phyloP scores from a whole-genome alignment of 305 asterid species.

The Rubia balearica region DNA sequence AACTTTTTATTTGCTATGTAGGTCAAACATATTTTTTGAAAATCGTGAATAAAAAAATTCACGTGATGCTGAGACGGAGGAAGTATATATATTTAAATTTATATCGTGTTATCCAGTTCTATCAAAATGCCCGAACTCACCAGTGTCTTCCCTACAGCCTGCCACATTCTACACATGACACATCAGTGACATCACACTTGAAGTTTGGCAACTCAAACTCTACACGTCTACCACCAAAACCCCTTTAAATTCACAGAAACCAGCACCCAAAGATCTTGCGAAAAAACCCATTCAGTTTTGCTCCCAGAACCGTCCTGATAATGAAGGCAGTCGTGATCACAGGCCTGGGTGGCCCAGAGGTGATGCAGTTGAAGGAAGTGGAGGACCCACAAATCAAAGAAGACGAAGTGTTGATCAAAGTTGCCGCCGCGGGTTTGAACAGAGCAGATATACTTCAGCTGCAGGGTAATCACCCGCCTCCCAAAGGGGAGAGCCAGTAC shows the following conservation, averaged over 20 bases:
- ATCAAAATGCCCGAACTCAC: too few relatives aligned
- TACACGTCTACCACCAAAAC: neutral
- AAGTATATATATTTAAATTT: too few relatives aligned
- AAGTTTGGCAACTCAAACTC: neutral
- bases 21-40: too few relatives aligned
- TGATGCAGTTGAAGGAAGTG: slow-evolving; percentile 57
- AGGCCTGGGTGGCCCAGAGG: slow-evolving; percentile 68
- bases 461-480: slow-evolving; percentile 63
- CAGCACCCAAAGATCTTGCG: neutral
- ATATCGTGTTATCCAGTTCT: too few relatives aligned
- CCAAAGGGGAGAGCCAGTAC: slow-evolving; percentile 59
- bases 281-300: neutral
- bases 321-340: slow-evolving; percentile 90
- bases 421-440: slow-evolving; percentile 83
- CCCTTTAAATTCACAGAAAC: neutral
- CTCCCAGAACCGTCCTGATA: neutral
- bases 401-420: slow-evolving; percentile 60
- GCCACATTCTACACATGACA: neutral
- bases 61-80: too few relatives aligned
- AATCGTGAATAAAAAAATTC: too few relatives aligned
- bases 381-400: slow-evolving; percentile 61
- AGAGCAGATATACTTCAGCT: slow-evolving; percentile 82
- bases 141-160: neutral
- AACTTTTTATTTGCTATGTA: too few relatives aligned
- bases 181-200: neutral